A percentile compares a stretch with the other conserved stretches of the same genome.
Evolutionary conservation across 345 rosid species (phyloP).

Genomic region (Murraya koenigii): DNA sequence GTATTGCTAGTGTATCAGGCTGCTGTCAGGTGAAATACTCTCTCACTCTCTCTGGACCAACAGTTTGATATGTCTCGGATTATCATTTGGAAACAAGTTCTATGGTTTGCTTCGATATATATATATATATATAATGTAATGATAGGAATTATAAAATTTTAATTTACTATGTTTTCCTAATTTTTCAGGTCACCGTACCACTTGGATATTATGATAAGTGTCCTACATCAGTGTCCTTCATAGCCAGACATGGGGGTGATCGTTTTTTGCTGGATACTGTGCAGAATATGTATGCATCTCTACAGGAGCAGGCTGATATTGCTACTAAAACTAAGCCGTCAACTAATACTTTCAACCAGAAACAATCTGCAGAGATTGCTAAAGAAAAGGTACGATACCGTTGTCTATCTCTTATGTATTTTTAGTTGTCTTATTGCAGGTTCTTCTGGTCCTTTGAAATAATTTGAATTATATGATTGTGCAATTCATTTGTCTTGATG

Average conservation of each 20-base stretch:
- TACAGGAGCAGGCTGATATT: constrained; percentile 66
- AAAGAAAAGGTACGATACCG: constrained; percentile 72
- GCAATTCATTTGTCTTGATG: background rate
- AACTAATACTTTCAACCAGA: constrained; percentile 38
- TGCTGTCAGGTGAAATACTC: constrained; percentile 78
- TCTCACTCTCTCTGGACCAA: background rate
- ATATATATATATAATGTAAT: too few relatives aligned
- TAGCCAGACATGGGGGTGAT: constrained; percentile 85
- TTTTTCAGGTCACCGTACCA: constrained; percentile 69
- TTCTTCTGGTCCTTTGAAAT: background rate
- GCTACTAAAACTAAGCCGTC: constrained; percentile 47
- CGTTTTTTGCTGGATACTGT: constrained; percentile 80
- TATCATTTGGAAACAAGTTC: background rate
- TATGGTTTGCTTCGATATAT: background rate
- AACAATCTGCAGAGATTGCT: constrained; percentile 70
- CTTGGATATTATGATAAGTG: constrained; percentile 65
- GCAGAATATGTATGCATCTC: constrained; percentile 57
- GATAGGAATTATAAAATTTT: background rate
- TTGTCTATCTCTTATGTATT: background rate
- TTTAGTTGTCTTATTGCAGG: constrained; percentile 7
- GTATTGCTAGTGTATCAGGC: constrained; percentile 91
- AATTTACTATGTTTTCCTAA: constrained; percentile 9
- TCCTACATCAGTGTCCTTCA: constrained; percentile 78
- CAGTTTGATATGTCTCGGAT: background rate
- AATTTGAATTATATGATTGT: constrained; percentile 10